Evolutionary conservation across 345 rosid species (phyloP), one percentile per base, ranked within the genome.

Genomic region (Mercurialis annua): DNA sequence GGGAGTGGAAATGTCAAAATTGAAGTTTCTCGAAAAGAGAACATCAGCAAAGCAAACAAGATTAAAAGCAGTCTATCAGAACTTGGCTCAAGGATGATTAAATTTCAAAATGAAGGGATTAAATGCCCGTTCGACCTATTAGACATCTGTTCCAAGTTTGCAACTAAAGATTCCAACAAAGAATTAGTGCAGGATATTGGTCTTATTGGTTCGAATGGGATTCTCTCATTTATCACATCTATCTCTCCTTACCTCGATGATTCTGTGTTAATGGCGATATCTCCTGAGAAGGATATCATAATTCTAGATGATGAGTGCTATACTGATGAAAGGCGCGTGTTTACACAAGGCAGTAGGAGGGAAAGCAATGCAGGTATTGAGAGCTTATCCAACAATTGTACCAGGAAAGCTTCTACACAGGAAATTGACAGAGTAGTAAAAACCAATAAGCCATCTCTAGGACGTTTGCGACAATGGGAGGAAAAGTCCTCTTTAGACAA

Each of bases 181-280:
- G 92, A 91, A 59, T 77, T 94, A 80, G 91, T 91, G 33, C 80
- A 78, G 76, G 90, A 81, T 71, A 87, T 94, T 27, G 99, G 99
- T 69, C 89, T 94, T 73, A 84, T 91, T 18, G 85, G 99, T 69
- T 82, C 92, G 23, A 80, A 82, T 64, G 96, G 99, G 66, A 69
- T 76, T 76, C 92, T 90, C 15, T 79, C 87, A 54, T 77, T 94
- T 72, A 71, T 89, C 66, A 78, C 86, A 24, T 73, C 83, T 34
- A 67, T 70, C 64, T 78, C 87, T 73, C 77, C 84, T 67, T 80
- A 64, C 74, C 74, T 81, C 60, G 62, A 78, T 62, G 94, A 89
- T 71, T 78, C 90, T 61, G 64, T 74, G 33, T 79, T 81, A 60
- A 67, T 77, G 62, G 47, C 77, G 64, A 71, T 71, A 70, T 76